Conservation (phyloP, 495 filamentous ascomycete species). For the Aspergillus coremiiformis region DNA sequence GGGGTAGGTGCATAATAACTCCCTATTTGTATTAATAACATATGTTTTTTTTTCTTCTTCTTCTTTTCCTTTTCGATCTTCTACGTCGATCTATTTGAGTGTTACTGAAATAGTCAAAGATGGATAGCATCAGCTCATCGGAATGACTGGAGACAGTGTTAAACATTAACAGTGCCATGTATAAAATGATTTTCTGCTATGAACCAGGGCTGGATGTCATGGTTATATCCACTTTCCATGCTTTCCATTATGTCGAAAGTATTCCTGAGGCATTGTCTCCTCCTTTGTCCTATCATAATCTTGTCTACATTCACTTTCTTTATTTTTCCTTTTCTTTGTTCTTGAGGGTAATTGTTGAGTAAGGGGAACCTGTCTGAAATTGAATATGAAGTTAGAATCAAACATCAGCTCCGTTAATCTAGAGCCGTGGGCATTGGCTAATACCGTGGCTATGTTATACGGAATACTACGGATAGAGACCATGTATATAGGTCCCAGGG, state of each 20-base stretch:
- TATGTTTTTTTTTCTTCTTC: background rate
- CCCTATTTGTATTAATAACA: background rate
- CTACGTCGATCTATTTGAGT: background rate
- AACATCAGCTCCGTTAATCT: background rate
- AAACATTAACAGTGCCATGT: background rate
- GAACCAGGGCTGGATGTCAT: background rate
- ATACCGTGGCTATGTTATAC: too few relatives aligned
- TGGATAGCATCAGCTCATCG: background rate
- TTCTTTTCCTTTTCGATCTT: background rate
- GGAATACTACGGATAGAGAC: background rate
- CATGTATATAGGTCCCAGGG: too few relatives aligned
- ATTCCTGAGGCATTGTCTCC: background rate
- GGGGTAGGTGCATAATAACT: slow-evolving; percentile 14
- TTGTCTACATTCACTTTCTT: background rate
- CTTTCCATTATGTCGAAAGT: background rate
- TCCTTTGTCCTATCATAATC: background rate
- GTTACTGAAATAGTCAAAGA: background rate
- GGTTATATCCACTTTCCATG: background rate
- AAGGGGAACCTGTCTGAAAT: background rate
- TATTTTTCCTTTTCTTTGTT: background rate
- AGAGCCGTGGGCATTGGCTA: background rate
- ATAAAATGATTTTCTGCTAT: background rate
- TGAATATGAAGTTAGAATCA: background rate
- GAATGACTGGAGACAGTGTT: background rate
- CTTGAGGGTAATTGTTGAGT: background rate